Percentiles rank a stretch among this genome's conserved stretches.
Evolutionary conservation across 345 rosid genomes (phyloP).

Genomic region (Acer negundo): DNA sequence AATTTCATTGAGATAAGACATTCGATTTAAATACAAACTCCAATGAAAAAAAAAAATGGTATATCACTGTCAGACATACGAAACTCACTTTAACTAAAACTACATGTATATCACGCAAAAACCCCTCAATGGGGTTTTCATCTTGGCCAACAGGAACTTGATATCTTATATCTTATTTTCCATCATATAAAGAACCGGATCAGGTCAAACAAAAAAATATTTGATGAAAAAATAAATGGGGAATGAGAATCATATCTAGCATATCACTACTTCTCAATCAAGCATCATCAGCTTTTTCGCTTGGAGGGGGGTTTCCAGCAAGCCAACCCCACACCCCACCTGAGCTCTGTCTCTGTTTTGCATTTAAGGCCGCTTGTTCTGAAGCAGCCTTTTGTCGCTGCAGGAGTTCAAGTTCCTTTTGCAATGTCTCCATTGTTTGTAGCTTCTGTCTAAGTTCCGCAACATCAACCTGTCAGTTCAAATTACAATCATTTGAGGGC

Average conservation of each 20-base stretch:
- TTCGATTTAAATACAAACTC: constrained; percentile 17
- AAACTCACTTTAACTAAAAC: constrained; percentile 11
- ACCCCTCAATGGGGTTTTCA: not conserved
- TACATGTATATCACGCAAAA: constrained; percentile 28
- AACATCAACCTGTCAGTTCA: constrained; percentile 80
- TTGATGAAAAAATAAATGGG: constrained; percentile 16
- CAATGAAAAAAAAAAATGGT: not conserved
- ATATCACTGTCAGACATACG: not conserved
- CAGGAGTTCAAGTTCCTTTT: constrained; percentile 89
- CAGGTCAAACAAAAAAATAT: not conserved
- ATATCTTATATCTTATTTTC: constrained; percentile 34
- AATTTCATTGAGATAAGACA: constrained; percentile 5
- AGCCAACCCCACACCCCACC: constrained; percentile 99
- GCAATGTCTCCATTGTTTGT: constrained; percentile 78
- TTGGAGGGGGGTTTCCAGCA: constrained; percentile 62
- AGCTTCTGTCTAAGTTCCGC: constrained; percentile 95
- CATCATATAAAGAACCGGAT: constrained; percentile 24
- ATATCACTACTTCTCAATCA: constrained; percentile 23
- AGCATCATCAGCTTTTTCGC: constrained; percentile 29
- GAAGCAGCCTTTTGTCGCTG: constrained; percentile 97
- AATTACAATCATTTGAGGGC: constrained; percentile 5
- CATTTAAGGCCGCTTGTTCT: constrained; percentile 77
- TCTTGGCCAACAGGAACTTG: constrained; percentile 17
- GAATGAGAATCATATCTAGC: constrained; percentile 20
- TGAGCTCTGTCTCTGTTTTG: constrained; percentile 75